These are phyloP conservation scores for Tubosaeta sp. DNA, from an alignment of 768 basidiomycete genomes.

Conservation along the genomic window DNA sequence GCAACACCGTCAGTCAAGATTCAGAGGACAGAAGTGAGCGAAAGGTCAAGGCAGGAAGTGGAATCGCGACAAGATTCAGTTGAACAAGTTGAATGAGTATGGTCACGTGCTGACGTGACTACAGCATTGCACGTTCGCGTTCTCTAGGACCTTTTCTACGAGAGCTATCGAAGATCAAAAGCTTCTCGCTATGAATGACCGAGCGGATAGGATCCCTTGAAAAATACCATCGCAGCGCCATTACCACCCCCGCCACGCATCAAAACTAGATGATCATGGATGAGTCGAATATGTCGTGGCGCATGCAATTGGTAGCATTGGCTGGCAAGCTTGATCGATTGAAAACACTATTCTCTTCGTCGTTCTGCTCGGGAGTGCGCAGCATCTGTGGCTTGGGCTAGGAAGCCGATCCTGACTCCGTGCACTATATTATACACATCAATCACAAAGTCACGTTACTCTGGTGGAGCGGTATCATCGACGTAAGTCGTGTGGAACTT, in stretches of 20 bases:
- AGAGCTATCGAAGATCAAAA: no score
- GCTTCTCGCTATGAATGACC: no score
- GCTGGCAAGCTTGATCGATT: neutral
- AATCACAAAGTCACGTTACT: no score
- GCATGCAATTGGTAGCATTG: neutral
- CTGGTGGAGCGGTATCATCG: no score
- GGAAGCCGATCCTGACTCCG: neutral
- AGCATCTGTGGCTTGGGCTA: no score
- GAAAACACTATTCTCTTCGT: neutral
- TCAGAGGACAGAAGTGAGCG: neutral
- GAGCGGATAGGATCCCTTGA: neutral
- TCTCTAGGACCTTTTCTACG: no score
- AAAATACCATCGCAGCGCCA: neutral
- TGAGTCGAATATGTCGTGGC: neutral
- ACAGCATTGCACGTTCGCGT: no score
- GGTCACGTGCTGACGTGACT: neutral
- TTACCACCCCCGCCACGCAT: neutral
- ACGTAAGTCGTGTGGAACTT: no score
- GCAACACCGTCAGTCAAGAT: neutral
- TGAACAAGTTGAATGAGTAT: neutral
- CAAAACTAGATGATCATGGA: neutral
- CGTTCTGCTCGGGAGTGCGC: no score
- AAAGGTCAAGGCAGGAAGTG: neutral
- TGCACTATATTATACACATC: no score
- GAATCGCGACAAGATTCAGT: neutral